These are phyloP conservation scores for Pyrus communis DNA, from an alignment of 306 rosid genomes.

Conservation along the genomic window DNA sequence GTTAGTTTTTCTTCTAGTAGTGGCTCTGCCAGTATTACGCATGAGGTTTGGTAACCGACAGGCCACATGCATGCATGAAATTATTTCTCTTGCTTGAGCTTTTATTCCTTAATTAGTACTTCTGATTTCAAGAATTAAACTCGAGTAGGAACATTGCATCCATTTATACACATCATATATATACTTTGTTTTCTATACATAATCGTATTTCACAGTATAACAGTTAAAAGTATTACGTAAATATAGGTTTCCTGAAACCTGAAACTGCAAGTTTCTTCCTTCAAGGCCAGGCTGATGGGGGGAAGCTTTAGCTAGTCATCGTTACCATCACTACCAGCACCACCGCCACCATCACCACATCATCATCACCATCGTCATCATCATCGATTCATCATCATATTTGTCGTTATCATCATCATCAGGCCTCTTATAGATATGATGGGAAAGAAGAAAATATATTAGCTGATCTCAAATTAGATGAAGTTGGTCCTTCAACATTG, in stretches of 20 bases:
- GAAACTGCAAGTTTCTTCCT: not conserved
- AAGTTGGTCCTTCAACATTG: slow-evolving; percentile 24
- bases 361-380: no score
- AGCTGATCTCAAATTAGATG: not conserved
- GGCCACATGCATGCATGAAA: not conserved
- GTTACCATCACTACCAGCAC: not conserved
- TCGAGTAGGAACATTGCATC: not conserved
- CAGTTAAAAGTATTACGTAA: no score
- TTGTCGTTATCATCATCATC: not conserved
- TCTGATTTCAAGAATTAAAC: not conserved
- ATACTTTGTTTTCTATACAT: not conserved
- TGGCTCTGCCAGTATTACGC: not conserved
- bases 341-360: not conserved
- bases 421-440: not conserved
- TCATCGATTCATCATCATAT: no score
- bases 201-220: not conserved
- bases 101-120: not conserved
- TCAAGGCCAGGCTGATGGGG: not conserved
- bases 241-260: not conserved
- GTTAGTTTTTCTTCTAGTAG: not conserved
- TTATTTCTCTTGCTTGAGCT: not conserved
- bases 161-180: not conserved
- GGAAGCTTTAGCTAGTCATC: not conserved
- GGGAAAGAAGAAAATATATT: not conserved
- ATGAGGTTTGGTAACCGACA: not conserved